Conservation (phyloP, 164 flowering plant genomes). For the Platanus orientalis region DNA sequence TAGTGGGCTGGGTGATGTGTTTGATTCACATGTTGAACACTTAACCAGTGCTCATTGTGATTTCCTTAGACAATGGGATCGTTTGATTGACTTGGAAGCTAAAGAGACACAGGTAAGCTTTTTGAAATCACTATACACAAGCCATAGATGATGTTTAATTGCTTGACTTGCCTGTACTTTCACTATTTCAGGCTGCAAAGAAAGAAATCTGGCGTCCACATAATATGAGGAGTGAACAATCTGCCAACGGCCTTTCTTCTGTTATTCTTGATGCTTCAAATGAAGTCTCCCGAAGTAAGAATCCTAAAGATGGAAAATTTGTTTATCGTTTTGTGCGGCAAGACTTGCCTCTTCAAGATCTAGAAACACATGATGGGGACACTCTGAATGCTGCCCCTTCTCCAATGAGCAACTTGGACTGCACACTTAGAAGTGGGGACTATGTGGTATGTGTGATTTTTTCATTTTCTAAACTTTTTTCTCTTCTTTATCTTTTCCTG, state of each 20-base stretch:
- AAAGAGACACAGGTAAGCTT: slow-evolving; percentile 54
- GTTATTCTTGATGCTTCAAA: slow-evolving; percentile 64
- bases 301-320: slow-evolving; percentile 41
- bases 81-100: slow-evolving; percentile 90
- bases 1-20: slow-evolving; percentile 81
- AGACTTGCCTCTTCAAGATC: slow-evolving; percentile 18
- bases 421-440: slow-evolving; percentile 69
- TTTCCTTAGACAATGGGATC: slow-evolving; percentile 82
- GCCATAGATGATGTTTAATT: background rate
- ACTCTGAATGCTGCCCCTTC: slow-evolving; percentile 20
- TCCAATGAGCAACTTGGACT: slow-evolving; percentile 30
- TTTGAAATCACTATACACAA: background rate
- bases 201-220: slow-evolving; percentile 47
- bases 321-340: slow-evolving; percentile 63
- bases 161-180: background rate
- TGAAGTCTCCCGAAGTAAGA: slow-evolving; percentile 26
- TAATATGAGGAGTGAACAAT: slow-evolving; percentile 27
- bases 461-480: background rate
- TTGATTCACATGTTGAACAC: slow-evolving; percentile 58
- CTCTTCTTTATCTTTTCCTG: background rate
- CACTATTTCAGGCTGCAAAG: slow-evolving; percentile 45
- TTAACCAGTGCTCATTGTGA: slow-evolving; percentile 50
- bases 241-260: slow-evolving; percentile 42
- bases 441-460: slow-evolving; percentile 55
- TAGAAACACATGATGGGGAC: slow-evolving; percentile 21